These are phyloP conservation scores for Fusarium cicatricum DNA, from an alignment of 2,329 filamentous ascomycete genomes.

Conservation along the genomic window DNA sequence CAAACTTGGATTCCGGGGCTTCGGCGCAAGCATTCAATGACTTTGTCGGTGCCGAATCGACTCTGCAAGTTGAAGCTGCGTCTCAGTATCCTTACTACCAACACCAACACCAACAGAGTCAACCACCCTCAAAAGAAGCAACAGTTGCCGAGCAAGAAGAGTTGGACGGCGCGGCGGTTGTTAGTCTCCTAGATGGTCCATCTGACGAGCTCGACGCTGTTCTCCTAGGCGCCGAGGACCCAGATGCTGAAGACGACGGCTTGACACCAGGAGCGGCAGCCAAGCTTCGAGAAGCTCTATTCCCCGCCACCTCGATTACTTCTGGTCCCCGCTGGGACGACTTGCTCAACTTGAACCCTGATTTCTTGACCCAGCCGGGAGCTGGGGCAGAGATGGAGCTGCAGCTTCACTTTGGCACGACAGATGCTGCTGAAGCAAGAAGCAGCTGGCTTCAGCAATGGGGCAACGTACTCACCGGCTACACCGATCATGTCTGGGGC, in stretches of 20 bases:
- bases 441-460: constrained; percentile 63
- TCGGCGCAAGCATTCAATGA: constrained; percentile 46
- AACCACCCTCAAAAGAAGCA: background rate
- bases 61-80: constrained; percentile 13
- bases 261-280: constrained; percentile 43
- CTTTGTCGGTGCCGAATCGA: constrained; percentile 25
- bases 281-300: constrained; percentile 51
- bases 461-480: constrained; percentile 63
- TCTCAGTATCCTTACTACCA: background rate
- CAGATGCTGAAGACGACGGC: constrained; percentile 36
- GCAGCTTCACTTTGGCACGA: constrained; percentile 49
- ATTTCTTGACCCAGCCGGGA: constrained; percentile 46
- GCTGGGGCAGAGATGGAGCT: constrained; percentile 27
- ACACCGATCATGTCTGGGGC: constrained; percentile 75
- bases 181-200: constrained; percentile 47
- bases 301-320: constrained; percentile 35
- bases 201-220: constrained; percentile 31
- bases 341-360: constrained; percentile 60
- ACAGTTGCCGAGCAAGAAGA: constrained; percentile 37
- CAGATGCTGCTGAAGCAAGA: constrained; percentile 50
- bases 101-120: background rate
- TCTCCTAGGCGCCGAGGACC: constrained; percentile 29
- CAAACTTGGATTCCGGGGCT: constrained; percentile 37
- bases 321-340: constrained; percentile 50
- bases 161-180: constrained; percentile 51